These are phyloP conservation scores for Neobulgaria alba DNA, from an alignment of 2,329 filamentous ascomycete genomes.

Conservation along the genomic window DNA sequence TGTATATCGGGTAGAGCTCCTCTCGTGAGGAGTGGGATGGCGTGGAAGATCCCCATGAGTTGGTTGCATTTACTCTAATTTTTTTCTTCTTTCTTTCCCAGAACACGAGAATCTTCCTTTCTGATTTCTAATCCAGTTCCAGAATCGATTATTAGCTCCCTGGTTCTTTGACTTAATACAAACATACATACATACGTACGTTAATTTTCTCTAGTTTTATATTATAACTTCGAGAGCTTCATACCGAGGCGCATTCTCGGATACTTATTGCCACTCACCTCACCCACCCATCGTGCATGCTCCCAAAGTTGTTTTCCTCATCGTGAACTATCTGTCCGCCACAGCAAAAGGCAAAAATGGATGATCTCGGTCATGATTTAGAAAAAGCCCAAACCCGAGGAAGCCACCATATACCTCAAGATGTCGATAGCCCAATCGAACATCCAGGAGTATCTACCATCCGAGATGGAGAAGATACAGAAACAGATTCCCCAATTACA, in stretches of 20 bases:
- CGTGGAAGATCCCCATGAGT: background rate
- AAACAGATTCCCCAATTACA: slow-evolving; percentile 3
- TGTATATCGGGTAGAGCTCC: background rate
- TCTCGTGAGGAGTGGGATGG: background rate
- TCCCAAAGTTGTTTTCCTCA: no score
- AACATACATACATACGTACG: background rate
- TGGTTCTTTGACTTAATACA: background rate
- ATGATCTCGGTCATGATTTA: slow-evolving; percentile 4
- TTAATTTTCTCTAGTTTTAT: background rate
- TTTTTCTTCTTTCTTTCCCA: background rate
- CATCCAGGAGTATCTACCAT: slow-evolving; percentile 14
- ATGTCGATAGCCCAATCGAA: slow-evolving; percentile 13
- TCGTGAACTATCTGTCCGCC: background rate
- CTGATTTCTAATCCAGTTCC: no score
- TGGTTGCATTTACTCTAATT: background rate
- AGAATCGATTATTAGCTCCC: no score
- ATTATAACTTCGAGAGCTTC: background rate
- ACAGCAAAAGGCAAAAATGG: background rate
- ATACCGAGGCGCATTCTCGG: background rate
- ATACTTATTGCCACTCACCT: background rate
- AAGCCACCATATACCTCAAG: slow-evolving; percentile 10
- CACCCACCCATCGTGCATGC: background rate
- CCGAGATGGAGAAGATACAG: slow-evolving; percentile 8
- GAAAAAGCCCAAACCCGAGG: slow-evolving; percentile 11
- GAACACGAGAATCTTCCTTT: no score